Evolutionary conservation across 2,329 filamentous ascomycete species (phyloP).

Genomic region (Fusarium pseudocircinatum): DNA sequence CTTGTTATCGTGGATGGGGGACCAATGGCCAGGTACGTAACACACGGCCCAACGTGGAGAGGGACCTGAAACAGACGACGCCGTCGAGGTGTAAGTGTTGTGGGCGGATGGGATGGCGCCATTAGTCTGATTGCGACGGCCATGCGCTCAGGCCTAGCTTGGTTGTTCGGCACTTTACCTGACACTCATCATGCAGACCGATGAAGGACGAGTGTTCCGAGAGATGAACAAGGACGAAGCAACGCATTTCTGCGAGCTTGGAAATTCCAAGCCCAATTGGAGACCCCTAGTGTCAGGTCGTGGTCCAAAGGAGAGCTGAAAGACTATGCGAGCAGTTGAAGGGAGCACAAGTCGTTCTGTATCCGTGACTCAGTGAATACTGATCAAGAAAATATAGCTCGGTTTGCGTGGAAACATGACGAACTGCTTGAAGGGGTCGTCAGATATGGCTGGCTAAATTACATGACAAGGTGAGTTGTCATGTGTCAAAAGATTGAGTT

Average conservation of each 20-base stretch:
- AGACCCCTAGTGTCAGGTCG: slow-evolving; percentile 18
- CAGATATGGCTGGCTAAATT: not conserved
- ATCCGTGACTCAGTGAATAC: not conserved
- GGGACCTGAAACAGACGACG: slow-evolving; percentile 41
- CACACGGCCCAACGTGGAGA: slow-evolving; percentile 38
- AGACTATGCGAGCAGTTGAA: not conserved
- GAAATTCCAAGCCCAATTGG: not conserved
- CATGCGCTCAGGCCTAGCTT: slow-evolving; percentile 5
- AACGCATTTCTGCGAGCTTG: not conserved
- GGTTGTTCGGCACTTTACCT: not conserved
- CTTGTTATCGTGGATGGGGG: not conserved
- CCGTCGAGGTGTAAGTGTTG: slow-evolving; percentile 22
- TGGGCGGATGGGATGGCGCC: slow-evolving; percentile 13
- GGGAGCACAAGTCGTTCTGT: not conserved
- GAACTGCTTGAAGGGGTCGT: not conserved
- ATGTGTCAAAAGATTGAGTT: not conserved
- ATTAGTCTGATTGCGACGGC: slow-evolving; percentile 16
- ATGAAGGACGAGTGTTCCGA: not conserved
- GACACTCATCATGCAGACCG: not conserved
- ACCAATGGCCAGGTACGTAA: slow-evolving; percentile 5
- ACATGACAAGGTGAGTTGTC: not conserved
- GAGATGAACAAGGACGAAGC: slow-evolving; percentile 11
- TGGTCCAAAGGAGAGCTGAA: not conserved
- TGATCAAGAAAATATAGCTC: not conserved
- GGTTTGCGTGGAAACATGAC: not conserved